Conservation (phyloP, 2,329 filamentous ascomycete species). For the Fusarium heterosporum region DNA sequence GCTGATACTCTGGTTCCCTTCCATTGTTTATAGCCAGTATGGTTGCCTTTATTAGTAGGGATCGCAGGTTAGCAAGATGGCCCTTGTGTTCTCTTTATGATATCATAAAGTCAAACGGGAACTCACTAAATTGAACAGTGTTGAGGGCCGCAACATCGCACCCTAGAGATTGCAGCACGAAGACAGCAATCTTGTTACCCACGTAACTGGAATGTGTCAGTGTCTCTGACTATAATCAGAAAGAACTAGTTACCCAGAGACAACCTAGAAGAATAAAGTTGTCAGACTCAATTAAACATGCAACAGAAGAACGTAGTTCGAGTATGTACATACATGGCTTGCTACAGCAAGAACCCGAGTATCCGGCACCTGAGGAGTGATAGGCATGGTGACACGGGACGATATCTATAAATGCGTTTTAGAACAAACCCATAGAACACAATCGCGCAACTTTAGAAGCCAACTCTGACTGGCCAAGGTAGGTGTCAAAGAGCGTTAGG, state of each 20-base stretch:
- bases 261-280: constrained; percentile 37
- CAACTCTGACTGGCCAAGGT: neutral
- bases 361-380: constrained; percentile 59
- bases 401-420: neutral
- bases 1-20: constrained; percentile 86
- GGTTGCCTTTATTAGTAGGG: constrained; percentile 76
- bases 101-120: neutral
- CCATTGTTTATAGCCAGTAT: constrained; percentile 91
- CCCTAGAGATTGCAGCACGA: constrained; percentile 91
- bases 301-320: neutral
- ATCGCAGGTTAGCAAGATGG: constrained; percentile 12
- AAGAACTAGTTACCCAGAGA: constrained; percentile 43
- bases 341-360: constrained; percentile 85
- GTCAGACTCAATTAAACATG: constrained; percentile 22
- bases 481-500: neutral
- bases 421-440: neutral
- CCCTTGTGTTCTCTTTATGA: neutral
- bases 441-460: neutral
- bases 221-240: neutral
- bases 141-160: constrained; percentile 95
- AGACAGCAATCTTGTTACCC: constrained; percentile 96
- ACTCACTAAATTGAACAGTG: constrained; percentile 95
- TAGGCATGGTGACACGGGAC: constrained; percentile 35
- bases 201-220: constrained; percentile 77
- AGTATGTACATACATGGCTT: constrained; percentile 89